Conservation (phyloP, 805 yeast genomes). For the Sugiyamaella boreocaroliniensis region DNA sequence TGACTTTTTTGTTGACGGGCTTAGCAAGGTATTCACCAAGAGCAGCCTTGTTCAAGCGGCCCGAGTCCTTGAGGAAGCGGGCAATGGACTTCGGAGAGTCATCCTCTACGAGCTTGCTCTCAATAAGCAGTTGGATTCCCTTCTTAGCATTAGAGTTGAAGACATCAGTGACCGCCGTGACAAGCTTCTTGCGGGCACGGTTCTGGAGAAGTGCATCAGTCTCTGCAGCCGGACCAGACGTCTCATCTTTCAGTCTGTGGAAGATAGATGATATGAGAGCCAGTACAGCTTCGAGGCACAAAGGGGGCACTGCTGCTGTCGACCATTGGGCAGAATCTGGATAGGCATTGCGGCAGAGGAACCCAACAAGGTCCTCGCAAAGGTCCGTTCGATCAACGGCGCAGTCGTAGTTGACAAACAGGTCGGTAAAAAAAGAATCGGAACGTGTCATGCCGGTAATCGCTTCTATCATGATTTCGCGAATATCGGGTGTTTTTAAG, state of each 20-base stretch:
- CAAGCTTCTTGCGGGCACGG: conserved; percentile 52
- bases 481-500: conserved; percentile 33
- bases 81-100: conserved; percentile 55
- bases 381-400: conserved; percentile 81
- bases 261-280: conserved; percentile 55
- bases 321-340: conserved; percentile 79
- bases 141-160: conserved; percentile 75
- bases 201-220: conserved; percentile 13
- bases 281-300: conserved; percentile 82
- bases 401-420: conserved; percentile 84
- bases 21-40: conserved; percentile 84
- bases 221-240: conserved; percentile 36
- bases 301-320: conserved; percentile 85
- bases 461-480: conserved; percentile 81
- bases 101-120: conserved; percentile 54
- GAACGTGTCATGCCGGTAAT: conserved; percentile 56
- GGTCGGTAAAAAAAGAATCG: conserved; percentile 53
- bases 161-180: conserved; percentile 63
- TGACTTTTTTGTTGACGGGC: conserved; percentile 53
- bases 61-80: conserved; percentile 67
- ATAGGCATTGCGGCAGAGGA: conserved; percentile 68
- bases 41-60: conserved; percentile 76
- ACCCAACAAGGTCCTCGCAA: conserved; percentile 57
- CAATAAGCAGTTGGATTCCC: conserved; percentile 62
- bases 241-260: conserved; percentile 1